Base-by-base conservation (phyloP, 306 rosid genomes). In the Cicer judaicum region DNA sequence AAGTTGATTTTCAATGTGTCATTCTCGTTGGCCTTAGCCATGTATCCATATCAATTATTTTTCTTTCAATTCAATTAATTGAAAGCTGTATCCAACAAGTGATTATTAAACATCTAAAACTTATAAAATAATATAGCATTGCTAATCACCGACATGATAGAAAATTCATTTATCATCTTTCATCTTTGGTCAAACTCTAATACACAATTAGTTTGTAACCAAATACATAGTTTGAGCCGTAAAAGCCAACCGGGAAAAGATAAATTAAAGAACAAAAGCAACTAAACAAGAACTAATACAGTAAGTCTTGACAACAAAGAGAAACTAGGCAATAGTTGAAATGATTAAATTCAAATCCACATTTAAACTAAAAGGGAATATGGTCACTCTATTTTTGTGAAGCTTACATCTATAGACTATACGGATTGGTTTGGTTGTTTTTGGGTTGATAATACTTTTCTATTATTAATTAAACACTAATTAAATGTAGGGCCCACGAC, bases 51-150 rank as follows among this genome's bases (percentile, higher is more conserved):
- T 73, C 73, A 72, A 57, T 72, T 64, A 66, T 72, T 82, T 29
- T 29, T 29, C 34, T 29, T 29, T 29, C 34, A 29, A 29, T 29
- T 80, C 21, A 39, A 38, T 8, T 66, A 63, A 19, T 1, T 64
- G 77, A 86, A 75, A 84, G 87, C 80, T 71, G 84, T 82, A 64
- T 80, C 42, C 67, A 88, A 79, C 89, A 77, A 82, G 68, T 81
- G 71, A 83, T 73, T 71, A 52, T 62, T 81, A 65, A 76, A 40
- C 57, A 69, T 44, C 59, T 41, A 39, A 62, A 65, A 67, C 67
- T 24, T 24, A 59, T 13, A 64, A 65, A 52, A 73, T 8, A 36
- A 43, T 68, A 56, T 14, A 36, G 54, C 34, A 56, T 80, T 41
- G 48, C 74, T 29, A 65, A 73, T 80, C 85, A 70, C 88, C 90